phyloP scores from a whole-genome alignment of 129 eudicot genomes.

The Helianthus tuberosus region DNA sequence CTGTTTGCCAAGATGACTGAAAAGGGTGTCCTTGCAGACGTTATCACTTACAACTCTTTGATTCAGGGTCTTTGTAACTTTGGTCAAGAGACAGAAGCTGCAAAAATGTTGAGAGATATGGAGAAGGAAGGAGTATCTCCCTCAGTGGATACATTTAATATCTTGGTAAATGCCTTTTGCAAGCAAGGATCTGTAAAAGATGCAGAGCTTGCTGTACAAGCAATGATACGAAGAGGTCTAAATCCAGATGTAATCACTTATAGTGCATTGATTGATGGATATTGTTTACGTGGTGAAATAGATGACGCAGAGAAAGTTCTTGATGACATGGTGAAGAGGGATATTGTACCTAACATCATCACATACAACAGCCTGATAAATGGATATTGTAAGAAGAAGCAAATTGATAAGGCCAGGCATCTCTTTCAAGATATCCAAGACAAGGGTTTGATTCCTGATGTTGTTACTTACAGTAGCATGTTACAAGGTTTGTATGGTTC shows the following conservation, averaged over 20 bases:
- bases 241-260: constrained; percentile 28
- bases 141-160: constrained; percentile 2
- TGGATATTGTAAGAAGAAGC: constrained; percentile 22
- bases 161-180: constrained; percentile 30
- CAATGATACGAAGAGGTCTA: constrained; percentile 29
- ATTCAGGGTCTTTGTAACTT: constrained; percentile 34
- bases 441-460: background rate
- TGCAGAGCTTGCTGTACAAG: constrained; percentile 14
- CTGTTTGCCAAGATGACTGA: constrained; percentile 29
- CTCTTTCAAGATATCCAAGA: constrained; percentile 27
- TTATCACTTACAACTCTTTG: constrained; percentile 41
- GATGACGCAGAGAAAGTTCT: constrained; percentile 27
- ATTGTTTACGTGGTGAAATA: constrained; percentile 44
- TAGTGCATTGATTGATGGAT: constrained; percentile 38
- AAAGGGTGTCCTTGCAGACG: constrained; percentile 30
- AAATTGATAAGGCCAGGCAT: constrained; percentile 26
- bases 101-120: constrained; percentile 29
- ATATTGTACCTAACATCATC: constrained; percentile 22
- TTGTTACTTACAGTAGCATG: no score
- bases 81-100: constrained; percentile 29
- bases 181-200: constrained; percentile 23
- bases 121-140: constrained; percentile 27
- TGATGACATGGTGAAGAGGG: constrained; percentile 10
- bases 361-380: constrained; percentile 30
- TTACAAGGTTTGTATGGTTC: no score